Conservation (phyloP, 1,139 yeast genomes). For the Taphrina sp. region DNA sequence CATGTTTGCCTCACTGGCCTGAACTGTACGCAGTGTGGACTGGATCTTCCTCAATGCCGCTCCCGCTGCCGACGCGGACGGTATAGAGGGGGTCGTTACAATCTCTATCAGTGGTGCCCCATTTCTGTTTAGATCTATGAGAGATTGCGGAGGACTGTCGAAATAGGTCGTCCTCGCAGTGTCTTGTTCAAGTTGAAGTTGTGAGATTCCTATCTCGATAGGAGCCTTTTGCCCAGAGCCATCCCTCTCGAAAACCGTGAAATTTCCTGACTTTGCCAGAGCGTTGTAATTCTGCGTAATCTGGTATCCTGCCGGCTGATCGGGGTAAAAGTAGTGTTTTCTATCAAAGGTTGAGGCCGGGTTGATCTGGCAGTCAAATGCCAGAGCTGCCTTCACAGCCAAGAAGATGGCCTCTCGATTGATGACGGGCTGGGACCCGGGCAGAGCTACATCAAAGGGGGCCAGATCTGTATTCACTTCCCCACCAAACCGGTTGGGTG, state of each 20-base stretch:
- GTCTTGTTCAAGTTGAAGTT: constrained; percentile 52
- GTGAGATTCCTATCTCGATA: constrained; percentile 42
- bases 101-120: constrained; percentile 85
- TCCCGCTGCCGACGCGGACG: constrained; percentile 63
- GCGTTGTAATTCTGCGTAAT: constrained; percentile 88
- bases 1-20: constrained; percentile 81
- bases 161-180: constrained; percentile 79
- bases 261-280: constrained; percentile 63
- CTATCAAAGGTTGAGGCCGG: constrained; percentile 71
- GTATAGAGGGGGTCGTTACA: constrained; percentile 88
- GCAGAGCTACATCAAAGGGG: constrained; percentile 79
- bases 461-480: constrained; percentile 71
- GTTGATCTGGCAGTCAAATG: constrained; percentile 63
- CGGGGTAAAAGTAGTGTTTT: constrained; percentile 93
- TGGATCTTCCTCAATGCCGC: constrained; percentile 81
- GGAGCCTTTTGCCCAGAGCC: constrained; percentile 47
- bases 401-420: constrained; percentile 71
- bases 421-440: constrained; percentile 86
- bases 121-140: constrained; percentile 76
- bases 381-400: constrained; percentile 72
- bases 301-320: constrained; percentile 95
- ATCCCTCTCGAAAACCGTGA: constrained; percentile 57
- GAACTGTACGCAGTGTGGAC: constrained; percentile 62
- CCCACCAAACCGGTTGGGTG: constrained; percentile 49
- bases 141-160: constrained; percentile 42